Evolutionary conservation across 2,329 filamentous ascomycete genomes (phyloP), one percentile per base, ranked within the genome.

Genomic region (Apiospora hydei): DNA sequence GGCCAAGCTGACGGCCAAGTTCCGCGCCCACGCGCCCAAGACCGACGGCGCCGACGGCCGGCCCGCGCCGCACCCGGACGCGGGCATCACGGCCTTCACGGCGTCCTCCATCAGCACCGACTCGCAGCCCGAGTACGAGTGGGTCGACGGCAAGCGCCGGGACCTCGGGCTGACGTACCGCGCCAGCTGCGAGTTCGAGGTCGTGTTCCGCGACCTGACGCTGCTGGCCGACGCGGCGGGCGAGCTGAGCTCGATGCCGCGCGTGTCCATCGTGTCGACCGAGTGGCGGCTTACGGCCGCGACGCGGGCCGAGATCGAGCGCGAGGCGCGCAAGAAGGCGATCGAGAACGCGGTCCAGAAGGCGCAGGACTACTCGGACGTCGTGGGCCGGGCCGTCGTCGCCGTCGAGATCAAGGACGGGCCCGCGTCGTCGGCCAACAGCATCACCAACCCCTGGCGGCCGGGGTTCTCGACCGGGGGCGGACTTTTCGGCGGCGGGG

Each of bases 81-180:
- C 75, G 11, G 73, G 71, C 46, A 75, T 76, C 72, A 76, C 75
- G n/a, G 69, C 74, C 30, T 76, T 76, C 72, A 71, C 74, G 3
- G 70, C 70, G 0, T 74, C 71, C 14, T 72, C 75, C 3, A 69
- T 75, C 11, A 73, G 70, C 34, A 74, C 75, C 0, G 68, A 51
- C 10, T 71, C 72, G 5, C 8, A 47, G 44, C 70, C 73, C 14
- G 30, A 51, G 24, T 47, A 53, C 47, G 43, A 53, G 68, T 64
- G 57, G 57, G 57, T n/a, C 57, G 38, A 69, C n/a, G 47, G 47
- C n/a, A 16, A n/a, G 49, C 43, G 44, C 8, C 46, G 49, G 21
- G 68, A 34, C 46, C 34, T 49, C 2, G 68, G 38, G 14, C 66
- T 71, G 18, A 34, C 72, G 66, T 72, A 74, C 71, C 73, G 67